Conservation (phyloP, 768 basidiomycete species). For the Lactarius indigo region DNA sequence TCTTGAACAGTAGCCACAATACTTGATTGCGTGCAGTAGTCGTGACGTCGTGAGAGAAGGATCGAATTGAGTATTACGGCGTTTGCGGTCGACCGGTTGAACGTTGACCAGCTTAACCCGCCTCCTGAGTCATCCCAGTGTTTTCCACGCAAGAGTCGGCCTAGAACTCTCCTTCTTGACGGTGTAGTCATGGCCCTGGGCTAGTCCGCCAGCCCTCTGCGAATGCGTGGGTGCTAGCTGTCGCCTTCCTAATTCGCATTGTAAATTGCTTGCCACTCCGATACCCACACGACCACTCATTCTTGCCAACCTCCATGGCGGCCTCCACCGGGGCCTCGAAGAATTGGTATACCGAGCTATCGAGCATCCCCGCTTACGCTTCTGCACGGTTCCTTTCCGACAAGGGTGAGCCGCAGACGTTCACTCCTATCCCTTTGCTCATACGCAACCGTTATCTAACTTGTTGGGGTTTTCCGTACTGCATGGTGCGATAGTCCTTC, state of each 20-base stretch:
- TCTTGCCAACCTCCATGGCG: slow-evolving; percentile 7
- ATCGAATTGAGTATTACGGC: not conserved
- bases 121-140: not conserved
- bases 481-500: slow-evolving; percentile 15
- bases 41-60: not conserved
- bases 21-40: too few relatives aligned
- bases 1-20: too few relatives aligned
- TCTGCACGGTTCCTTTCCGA: slow-evolving; percentile 23
- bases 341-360: slow-evolving; percentile 22
- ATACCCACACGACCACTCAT: slow-evolving; percentile 6
- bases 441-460: not conserved
- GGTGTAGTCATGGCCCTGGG: not conserved
- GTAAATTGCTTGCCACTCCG: slow-evolving; percentile 65
- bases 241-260: slow-evolving; percentile 54
- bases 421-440: not conserved
- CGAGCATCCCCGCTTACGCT: slow-evolving; percentile 14
- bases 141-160: not conserved
- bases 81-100: not conserved
- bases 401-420: slow-evolving; percentile 14
- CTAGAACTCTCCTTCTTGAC: not conserved
- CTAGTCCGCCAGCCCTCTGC: not conserved
- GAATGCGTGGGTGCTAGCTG: not conserved
- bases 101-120: not conserved
- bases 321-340: slow-evolving; percentile 6
- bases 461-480: not conserved